These are phyloP conservation scores for Fusarium tuaranense DNA, from an alignment of 2,329 filamentous ascomycete species.

Conservation along the genomic window DNA sequence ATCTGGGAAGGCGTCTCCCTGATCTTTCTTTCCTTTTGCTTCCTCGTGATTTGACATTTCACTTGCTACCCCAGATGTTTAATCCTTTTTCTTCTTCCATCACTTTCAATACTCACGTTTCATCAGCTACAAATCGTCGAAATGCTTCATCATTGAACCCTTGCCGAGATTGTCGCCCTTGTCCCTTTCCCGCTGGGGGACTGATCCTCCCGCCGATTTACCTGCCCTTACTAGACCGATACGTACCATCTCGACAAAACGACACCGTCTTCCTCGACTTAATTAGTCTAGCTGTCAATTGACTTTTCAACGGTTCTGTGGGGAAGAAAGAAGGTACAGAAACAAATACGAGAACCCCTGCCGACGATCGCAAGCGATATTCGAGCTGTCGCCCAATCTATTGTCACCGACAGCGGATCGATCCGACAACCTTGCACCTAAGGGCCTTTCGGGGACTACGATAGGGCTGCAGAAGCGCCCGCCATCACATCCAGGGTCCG, in stretches of 20 bases:
- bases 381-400: constrained; percentile 20
- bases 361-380: constrained; percentile 26
- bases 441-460: constrained; percentile 25
- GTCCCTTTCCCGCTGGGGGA: neutral
- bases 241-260: neutral
- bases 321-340: neutral
- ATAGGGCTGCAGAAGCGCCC: constrained; percentile 38
- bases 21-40: constrained; percentile 2
- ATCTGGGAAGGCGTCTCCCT: constrained; percentile 3
- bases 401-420: constrained; percentile 25
- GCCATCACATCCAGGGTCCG: constrained; percentile 20
- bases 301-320: neutral
- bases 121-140: neutral
- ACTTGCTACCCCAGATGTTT: neutral
- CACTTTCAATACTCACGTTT: neutral
- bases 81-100: neutral
- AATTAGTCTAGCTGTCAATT: neutral
- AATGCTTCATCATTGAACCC: constrained; percentile 20
- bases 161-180: neutral
- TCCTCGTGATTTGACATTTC: constrained; percentile 20
- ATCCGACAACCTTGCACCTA: constrained; percentile 27
- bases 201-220: neutral
- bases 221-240: neutral
- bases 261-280: neutral
- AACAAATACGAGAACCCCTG: constrained; percentile 31